Evolutionary conservation across 1,139 yeast genomes (phyloP).

Genomic region (Taphrina confusa): DNA sequence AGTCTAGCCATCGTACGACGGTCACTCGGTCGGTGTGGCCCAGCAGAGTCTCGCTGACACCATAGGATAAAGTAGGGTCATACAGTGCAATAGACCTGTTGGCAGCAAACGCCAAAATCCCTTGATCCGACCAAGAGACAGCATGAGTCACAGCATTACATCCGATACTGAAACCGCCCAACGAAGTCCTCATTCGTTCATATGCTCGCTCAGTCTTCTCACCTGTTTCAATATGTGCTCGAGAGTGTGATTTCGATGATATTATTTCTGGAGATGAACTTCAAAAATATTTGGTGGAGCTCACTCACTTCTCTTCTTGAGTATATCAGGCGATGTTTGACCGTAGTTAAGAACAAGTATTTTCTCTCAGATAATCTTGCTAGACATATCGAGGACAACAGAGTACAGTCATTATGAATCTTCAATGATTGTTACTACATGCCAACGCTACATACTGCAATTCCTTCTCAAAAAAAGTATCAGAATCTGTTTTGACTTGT

Average conservation of each 20-base stretch:
- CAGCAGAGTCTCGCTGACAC: constrained; percentile 42
- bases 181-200: neutral
- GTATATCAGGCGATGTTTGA: too few species aligned
- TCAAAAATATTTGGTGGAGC: too few species aligned
- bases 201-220: too few species aligned
- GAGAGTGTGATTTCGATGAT: too few species aligned
- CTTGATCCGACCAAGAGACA: constrained; percentile 22
- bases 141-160: constrained; percentile 32
- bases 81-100: constrained; percentile 25
- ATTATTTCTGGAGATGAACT: too few species aligned
- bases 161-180: constrained; percentile 6
- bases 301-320: too few species aligned
- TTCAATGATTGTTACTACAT: neutral
- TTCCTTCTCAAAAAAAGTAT: neutral
- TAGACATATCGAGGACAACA: too few species aligned
- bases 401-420: too few species aligned
- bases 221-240: too few species aligned
- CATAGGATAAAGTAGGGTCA: constrained; percentile 33
- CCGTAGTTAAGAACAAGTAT: too few species aligned
- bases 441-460: neutral
- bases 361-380: too few species aligned
- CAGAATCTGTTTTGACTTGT: constrained; percentile 5
- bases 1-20: constrained; percentile 45
- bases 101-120: constrained; percentile 33
- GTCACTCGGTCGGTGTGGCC: constrained; percentile 46